phyloP scores from a whole-genome alignment of 129 eudicot genomes.

The Daucus carota region DNA sequence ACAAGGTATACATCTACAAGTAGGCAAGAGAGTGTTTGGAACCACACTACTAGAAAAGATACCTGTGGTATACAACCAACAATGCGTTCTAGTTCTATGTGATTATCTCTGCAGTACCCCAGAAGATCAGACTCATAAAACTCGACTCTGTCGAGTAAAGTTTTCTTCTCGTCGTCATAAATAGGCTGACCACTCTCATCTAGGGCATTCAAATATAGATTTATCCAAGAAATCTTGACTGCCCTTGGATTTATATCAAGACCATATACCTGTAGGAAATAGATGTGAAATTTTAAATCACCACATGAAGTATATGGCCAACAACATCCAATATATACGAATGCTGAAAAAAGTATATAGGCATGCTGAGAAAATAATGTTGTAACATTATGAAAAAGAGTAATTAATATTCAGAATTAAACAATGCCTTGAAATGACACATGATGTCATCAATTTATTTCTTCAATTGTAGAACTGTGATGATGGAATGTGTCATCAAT shows the following conservation, averaged over 20 bases:
- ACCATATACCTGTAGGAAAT: slow-evolving; percentile 70
- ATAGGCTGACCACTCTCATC: slow-evolving; percentile 82
- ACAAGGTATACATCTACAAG: not conserved
- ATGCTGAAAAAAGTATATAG: not conserved
- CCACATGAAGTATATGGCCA: not conserved
- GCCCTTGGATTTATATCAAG: slow-evolving; percentile 99
- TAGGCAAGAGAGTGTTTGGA: not conserved
- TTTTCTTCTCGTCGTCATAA: slow-evolving; percentile 77
- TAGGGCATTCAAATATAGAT: slow-evolving; percentile 81
- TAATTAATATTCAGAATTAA: not conserved
- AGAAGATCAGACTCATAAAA: slow-evolving; percentile 92
- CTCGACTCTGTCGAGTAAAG: slow-evolving; percentile 89
- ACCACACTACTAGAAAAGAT: slow-evolving; percentile 12
- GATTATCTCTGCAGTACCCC: slow-evolving; percentile 78
- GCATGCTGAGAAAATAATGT: not conserved
- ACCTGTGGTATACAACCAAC: slow-evolving; percentile 99
- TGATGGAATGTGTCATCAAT: not conserved
- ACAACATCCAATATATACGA: not conserved
- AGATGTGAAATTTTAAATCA: slow-evolving; percentile 3
- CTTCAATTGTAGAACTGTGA: not conserved
- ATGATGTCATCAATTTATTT: not conserved
- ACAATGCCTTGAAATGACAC: not conserved
- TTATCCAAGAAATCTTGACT: slow-evolving; percentile 89
- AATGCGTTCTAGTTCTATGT: slow-evolving; percentile 90
- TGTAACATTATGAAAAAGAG: not conserved